Base-by-base conservation (phyloP, 2,329 filamentous ascomycete species). In the Colletotrichum noveboracense region DNA sequence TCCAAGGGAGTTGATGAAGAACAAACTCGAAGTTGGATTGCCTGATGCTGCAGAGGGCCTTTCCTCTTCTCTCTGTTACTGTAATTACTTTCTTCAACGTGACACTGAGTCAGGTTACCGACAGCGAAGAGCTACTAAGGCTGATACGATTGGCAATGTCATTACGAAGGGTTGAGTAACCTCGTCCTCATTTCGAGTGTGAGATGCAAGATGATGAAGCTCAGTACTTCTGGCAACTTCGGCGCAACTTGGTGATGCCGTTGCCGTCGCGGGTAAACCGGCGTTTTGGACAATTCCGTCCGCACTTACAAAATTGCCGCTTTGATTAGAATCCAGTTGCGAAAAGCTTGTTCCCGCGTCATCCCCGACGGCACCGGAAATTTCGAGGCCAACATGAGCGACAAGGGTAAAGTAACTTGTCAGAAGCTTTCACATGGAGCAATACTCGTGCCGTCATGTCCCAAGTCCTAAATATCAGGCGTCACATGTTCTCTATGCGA, bases 401-500 rank as follows among this genome's bases (percentile, higher is more conserved):
- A 48, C n/a, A 48, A 21, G n/a, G n/a, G 43, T 48, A 21, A 48
- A 7, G 18, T 6, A n/a, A 12, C 38, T 48, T n/a, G 3, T 5
- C 4, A n/a, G 38, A 48, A 48, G 38, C 38, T 48, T 48, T 48
- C 5, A n/a, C 8, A 48, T 48, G 18, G 18, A n/a, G 38, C 18
- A 48, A n/a, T 12, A 10, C 5, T 48, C 0, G 18, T n/a, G 9
- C 38, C 3, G 1, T 7, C 3, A 48, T n/a, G 9, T n/a, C 9
- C 9, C 5, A 48, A 48, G 38, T n/a, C 38, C 38, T 5, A 48
- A n/a, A 3, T n/a, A 0, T n/a, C 18, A 48, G 38, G 9, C 8
- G 18, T 48, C 9, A 0, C 18, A n/a, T 48, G 43, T 13, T 13
- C 43, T 21, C n/a, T 48, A 21, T 48, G 4, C 6, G 43, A 48